phyloP scores from a whole-genome alignment of 1,284 basidiomycete genomes.

The Quambalaria eucalypti region DNA sequence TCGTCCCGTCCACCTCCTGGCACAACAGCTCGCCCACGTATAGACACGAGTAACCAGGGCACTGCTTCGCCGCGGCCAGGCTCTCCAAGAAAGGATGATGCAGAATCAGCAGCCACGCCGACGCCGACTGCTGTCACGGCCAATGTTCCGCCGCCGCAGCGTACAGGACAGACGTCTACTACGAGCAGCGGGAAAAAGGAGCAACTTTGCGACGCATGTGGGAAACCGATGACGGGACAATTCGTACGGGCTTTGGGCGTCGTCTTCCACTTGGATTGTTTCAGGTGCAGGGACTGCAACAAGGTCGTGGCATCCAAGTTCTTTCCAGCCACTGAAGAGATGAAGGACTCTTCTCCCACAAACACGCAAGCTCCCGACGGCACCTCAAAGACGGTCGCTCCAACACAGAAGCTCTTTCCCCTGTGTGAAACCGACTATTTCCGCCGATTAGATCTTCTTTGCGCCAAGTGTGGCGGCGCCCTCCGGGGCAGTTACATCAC shows the following conservation, averaged over 20 bases:
- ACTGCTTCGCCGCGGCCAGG: no score
- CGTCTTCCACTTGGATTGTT: constrained; percentile 91
- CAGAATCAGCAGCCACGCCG: no score
- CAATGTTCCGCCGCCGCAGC: neutral
- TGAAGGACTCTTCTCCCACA: constrained; percentile 55
- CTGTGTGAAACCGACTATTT: constrained; percentile 94
- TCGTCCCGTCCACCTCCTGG: no score
- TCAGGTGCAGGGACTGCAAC: constrained; percentile 85
- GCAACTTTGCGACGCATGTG: constrained; percentile 37
- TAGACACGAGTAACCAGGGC: no score
- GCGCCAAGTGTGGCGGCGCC: constrained; percentile 87
- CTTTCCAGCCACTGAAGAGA: constrained; percentile 60
- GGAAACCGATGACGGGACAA: constrained; percentile 65
- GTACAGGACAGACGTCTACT: no score
- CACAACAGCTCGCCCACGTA: no score
- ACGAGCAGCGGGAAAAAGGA: constrained; percentile 10
- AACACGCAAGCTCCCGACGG: neutral
- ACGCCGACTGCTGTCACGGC: no score
- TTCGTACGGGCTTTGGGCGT: constrained; percentile 91
- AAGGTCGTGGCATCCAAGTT: constrained; percentile 96
- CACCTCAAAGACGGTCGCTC: constrained; percentile 9
- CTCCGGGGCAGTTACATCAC: constrained; percentile 97
- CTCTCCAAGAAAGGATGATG: no score
- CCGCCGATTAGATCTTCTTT: constrained; percentile 86
- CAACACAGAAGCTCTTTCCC: constrained; percentile 38